phyloP scores from a whole-genome alignment of 768 basidiomycete species.

The Rickenella mellea region DNA sequence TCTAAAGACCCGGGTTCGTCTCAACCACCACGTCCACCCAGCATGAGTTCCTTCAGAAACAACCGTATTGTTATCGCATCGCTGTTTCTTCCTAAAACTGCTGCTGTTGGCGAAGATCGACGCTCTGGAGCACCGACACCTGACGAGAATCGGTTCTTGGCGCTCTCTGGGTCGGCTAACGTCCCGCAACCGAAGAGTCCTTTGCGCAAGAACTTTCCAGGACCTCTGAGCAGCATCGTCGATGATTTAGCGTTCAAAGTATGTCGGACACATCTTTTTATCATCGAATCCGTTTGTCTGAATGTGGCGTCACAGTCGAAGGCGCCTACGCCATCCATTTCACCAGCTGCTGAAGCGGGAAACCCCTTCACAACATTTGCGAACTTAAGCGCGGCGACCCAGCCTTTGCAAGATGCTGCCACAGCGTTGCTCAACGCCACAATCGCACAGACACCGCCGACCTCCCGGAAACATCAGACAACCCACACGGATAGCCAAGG shows the following conservation, averaged over 20 bases:
- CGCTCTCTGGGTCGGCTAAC: no score
- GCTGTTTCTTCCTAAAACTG: slow-evolving; percentile 75
- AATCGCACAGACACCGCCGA: slow-evolving; percentile 14
- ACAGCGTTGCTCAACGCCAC: slow-evolving; percentile 2
- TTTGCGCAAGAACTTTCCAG: no score
- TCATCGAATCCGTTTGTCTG: no score
- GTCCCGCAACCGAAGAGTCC: no score
- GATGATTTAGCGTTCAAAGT: slow-evolving; percentile 71
- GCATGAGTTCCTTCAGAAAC: slow-evolving; percentile 64
- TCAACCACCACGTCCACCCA: slow-evolving; percentile 10
- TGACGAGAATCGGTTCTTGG: no score
- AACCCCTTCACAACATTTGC: slow-evolving; percentile 5
- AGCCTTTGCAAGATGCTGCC: not conserved
- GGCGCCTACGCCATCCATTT: not conserved
- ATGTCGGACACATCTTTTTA: slow-evolving; percentile 2
- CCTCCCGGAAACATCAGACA: slow-evolving; percentile 19
- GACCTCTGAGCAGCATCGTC: slow-evolving; percentile 60
- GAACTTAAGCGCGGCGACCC: no score
- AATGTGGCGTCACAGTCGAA: not conserved
- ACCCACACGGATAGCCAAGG: slow-evolving; percentile 23
- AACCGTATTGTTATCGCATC: slow-evolving; percentile 74
- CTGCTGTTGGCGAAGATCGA: slow-evolving; percentile 45
- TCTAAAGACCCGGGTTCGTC: no score
- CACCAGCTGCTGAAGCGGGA: slow-evolving; percentile 1
- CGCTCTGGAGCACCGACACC: slow-evolving; percentile 47